A percentile compares a stretch with the other conserved stretches of the same genome.
Evolutionary conservation across 2,329 filamentous ascomycete genomes (phyloP).

Genomic region (Chaetothyriales sp.): DNA sequence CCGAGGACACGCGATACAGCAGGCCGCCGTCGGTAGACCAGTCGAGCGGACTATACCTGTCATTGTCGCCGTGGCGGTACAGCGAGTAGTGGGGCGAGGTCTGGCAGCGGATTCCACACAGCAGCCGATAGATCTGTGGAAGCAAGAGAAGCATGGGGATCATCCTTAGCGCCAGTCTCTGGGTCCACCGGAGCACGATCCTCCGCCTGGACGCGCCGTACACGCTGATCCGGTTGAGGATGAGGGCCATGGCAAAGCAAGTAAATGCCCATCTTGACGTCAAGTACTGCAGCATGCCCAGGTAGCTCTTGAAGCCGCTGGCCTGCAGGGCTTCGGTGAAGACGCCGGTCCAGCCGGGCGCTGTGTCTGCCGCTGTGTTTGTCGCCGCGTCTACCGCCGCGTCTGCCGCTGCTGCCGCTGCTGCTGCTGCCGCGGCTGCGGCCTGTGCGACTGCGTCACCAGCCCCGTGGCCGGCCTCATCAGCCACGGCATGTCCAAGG

Average conservation of each 20-base stretch:
- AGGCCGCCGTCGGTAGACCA: conserved; percentile 56
- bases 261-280: conserved; percentile 86
- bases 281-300: conserved; percentile 77
- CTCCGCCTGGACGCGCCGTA: conserved; percentile 79
- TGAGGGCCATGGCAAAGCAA: conserved; percentile 71
- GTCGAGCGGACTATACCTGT: conserved; percentile 52
- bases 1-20: conserved; percentile 58
- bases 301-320: conserved; percentile 50
- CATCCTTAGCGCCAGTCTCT: conserved; percentile 56
- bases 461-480: conserved; percentile 18
- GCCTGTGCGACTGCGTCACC: conserved; percentile 26
- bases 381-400: conserved; percentile 23
- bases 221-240: conserved; percentile 83
- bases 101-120: conserved; percentile 85
- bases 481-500: conserved; percentile 15
- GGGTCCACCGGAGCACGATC: conserved; percentile 59
- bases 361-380: conserved; percentile 23
- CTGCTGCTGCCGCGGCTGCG: conserved; percentile 27
- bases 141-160: conserved; percentile 57
- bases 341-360: conserved; percentile 24
- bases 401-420: conserved; percentile 24
- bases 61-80: conserved; percentile 55
- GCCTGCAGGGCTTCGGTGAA: conserved; percentile 33
- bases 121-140: conserved; percentile 53
- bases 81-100: conserved; percentile 60